These are phyloP conservation scores for Stemphylium beticola DNA, from an alignment of 2,329 filamentous ascomycete species.

Conservation along the genomic window DNA sequence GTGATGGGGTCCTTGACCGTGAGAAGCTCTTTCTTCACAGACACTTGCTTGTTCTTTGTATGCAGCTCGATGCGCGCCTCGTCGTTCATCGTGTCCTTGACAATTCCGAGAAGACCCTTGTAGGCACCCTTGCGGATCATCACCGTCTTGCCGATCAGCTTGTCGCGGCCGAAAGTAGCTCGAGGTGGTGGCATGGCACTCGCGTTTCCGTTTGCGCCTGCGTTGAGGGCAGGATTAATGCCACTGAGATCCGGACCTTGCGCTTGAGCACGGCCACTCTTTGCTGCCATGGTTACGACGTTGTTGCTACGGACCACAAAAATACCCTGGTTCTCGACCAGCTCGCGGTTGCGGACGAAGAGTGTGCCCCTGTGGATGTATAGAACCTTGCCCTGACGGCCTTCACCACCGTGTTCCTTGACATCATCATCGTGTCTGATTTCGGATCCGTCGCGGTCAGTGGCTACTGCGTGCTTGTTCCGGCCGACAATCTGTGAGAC, in stretches of 20 bases:
- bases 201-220: constrained; percentile 59
- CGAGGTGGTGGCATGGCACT: constrained; percentile 71
- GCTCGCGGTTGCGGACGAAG: constrained; percentile 84
- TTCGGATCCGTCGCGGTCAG: constrained; percentile 90
- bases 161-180: constrained; percentile 73
- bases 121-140: constrained; percentile 85
- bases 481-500: constrained; percentile 87
- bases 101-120: constrained; percentile 92
- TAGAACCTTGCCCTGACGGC: constrained; percentile 84
- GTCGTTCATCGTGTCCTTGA: constrained; percentile 89
- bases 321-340: constrained; percentile 85
- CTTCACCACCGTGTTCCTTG: constrained; percentile 85
- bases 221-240: constrained; percentile 85
- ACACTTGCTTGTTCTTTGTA: constrained; percentile 90
- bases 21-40: constrained; percentile 80
- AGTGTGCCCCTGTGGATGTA: constrained; percentile 94
- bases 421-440: constrained; percentile 91
- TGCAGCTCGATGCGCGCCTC: constrained; percentile 91
- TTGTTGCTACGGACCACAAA: constrained; percentile 87
- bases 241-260: constrained; percentile 80
- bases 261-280: constrained; percentile 78
- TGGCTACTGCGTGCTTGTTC: constrained; percentile 84
- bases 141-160: constrained; percentile 88
- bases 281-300: constrained; percentile 90
- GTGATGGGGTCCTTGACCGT: constrained; percentile 81